Percentiles rank a stretch among this genome's conserved stretches.
phyloP scores from a whole-genome alignment of 2,329 filamentous ascomycete genomes.

The Talaromyces sp. region DNA sequence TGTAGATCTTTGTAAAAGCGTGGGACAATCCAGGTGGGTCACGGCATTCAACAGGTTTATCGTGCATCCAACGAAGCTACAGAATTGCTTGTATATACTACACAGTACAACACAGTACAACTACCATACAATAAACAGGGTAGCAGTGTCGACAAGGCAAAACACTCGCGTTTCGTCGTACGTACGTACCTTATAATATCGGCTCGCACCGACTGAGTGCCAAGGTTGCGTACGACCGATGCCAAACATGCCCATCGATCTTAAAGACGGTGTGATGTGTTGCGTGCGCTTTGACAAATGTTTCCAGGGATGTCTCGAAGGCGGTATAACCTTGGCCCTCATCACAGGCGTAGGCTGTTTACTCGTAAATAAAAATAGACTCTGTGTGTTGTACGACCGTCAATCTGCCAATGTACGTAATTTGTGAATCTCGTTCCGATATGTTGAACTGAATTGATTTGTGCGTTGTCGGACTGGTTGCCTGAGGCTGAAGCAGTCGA shows the following conservation, averaged over 20 bases:
- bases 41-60: neutral
- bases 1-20: neutral
- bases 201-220: neutral
- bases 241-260: neutral
- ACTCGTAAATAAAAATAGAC: neutral
- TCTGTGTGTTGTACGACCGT: neutral
- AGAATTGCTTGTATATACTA: neutral
- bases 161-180: neutral
- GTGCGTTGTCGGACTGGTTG: neutral
- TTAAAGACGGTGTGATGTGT: neutral
- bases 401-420: neutral
- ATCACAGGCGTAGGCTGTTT: no score
- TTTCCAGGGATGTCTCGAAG: neutral
- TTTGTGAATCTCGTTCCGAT: neutral
- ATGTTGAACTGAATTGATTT: neutral
- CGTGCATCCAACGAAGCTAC: neutral
- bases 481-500: neutral
- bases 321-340: neutral
- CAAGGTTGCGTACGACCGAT: neutral
- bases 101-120: no score
- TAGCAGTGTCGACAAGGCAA: neutral
- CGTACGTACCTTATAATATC: neutral
- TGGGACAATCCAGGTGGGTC: neutral
- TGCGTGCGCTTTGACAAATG: constrained; percentile 1
- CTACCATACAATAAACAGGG: no score